Evolutionary conservation across 768 basidiomycete genomes (phyloP), one percentile per base, ranked within the genome.

Genomic region (Russula virescens): DNA sequence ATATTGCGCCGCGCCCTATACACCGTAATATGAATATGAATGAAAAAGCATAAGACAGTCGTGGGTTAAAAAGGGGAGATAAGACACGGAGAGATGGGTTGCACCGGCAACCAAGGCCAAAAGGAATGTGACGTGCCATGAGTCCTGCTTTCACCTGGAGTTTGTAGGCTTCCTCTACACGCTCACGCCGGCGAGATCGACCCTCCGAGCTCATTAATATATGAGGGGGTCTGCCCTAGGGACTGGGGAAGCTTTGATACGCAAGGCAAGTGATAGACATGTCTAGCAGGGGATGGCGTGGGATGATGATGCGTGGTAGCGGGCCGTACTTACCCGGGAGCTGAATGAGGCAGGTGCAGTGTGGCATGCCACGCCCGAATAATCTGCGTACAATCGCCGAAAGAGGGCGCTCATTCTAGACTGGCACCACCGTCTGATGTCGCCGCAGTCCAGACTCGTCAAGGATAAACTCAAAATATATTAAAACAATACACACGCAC

Each of bases 111-210:
- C 31, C 31, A 31, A 8, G 4, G 25, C 23, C 18, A 49, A 53
- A 51, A 7, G 34, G 46, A 40, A 38, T 53, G 38, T 14, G n/a
- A 64, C 68, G 42, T 55, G 62, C 68, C 43, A 68, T 62, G 38
- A 66, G 74, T 9, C 79, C 87, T 55, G 84, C 85, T 63, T 72
- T 77, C n/a, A 80, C 76, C 69, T 88, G 87, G 21, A 88, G 66
- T 48, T 75, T 73, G 62, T 87, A 80, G 38, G 87, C 87, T 67
- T 75, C 75, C 23, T 87, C 79, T 53, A 81, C 78, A 62, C 85
- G 82, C 70, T 82, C 78, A 55, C 77, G 76, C 42, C 80, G 76
- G 62, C 78, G 80, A 56, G 75, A 73, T 66, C 76, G 58, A 3
- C 63, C 62, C 21, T 13, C 35, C 35, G 45, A 40, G 38, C n/a